These are phyloP conservation scores for Salisapilia sapeloensis DNA, from an alignment of 352 stramenopile genomes.

Conservation along the genomic window DNA sequence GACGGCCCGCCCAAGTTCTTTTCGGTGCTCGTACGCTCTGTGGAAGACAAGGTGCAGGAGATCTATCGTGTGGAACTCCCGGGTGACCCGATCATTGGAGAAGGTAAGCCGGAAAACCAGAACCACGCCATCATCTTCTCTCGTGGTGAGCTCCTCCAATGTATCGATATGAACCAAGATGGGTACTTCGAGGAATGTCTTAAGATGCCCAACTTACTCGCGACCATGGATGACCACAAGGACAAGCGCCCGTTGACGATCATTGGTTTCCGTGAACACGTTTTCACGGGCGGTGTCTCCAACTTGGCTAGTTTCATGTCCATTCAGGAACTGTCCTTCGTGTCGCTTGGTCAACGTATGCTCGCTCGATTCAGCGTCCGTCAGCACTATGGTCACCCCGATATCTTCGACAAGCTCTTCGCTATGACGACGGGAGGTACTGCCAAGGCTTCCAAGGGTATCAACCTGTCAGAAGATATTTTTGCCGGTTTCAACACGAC, in stretches of 20 bases:
- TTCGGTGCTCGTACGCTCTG: conserved; percentile 2
- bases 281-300: conserved; percentile 3
- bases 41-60: conserved; percentile 2
- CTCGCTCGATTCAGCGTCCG: conserved; percentile 2
- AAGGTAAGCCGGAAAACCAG: conserved; percentile 5
- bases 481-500: conserved; percentile 5
- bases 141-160: conserved; percentile 4
- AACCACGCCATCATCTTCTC: conserved; percentile 7
- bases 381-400: conserved; percentile 5
- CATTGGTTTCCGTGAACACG: conserved; percentile 3
- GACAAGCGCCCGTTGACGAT: conserved; percentile 4
- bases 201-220: conserved; percentile 5
- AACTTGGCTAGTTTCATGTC: conserved; percentile 4
- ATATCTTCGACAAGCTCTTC: conserved; percentile 5
- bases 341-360: conserved; percentile 3
- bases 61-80: conserved; percentile 4
- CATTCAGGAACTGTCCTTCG: conserved; percentile 4
- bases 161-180: conserved; percentile 7
- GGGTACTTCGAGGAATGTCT: conserved; percentile 4
- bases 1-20: conserved; percentile 4
- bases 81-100: conserved; percentile 4
- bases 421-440: conserved; percentile 3
- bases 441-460: conserved; percentile 5
- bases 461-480: conserved; percentile 8
- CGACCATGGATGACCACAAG: conserved; percentile 2